A percentile compares a stretch with the other conserved stretches of the same genome.
phyloP scores from a whole-genome alignment of 495 filamentous ascomycete genomes.

The Lichina pygmaea region DNA sequence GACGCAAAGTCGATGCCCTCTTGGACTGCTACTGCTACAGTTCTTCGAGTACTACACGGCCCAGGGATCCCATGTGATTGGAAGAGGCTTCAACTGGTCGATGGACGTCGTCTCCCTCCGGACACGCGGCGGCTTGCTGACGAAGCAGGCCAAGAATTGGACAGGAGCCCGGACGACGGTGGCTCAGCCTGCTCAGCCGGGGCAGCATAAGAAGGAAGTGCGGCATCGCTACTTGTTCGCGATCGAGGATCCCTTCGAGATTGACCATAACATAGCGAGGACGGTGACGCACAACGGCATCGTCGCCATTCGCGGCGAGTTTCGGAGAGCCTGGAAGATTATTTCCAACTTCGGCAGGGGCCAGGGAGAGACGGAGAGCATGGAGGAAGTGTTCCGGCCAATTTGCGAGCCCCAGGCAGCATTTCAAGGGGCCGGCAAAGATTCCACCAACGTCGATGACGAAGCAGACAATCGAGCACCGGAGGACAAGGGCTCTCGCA shows the following conservation, averaged over 20 bases:
- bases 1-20: constrained; percentile 28
- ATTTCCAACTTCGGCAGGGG: constrained; percentile 11
- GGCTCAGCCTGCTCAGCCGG: constrained; percentile 8
- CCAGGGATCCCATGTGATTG: constrained; percentile 15
- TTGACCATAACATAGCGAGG: constrained; percentile 54
- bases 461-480: too few relatives aligned
- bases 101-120: constrained; percentile 43
- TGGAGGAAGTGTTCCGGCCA: too few relatives aligned
- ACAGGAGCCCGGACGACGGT: constrained; percentile 33
- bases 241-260: constrained; percentile 73
- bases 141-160: constrained; percentile 55
- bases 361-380: not conserved
- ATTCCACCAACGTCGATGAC: too few relatives aligned
- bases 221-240: constrained; percentile 59
- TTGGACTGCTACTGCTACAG: constrained; percentile 38
- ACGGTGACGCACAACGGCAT: constrained; percentile 57
- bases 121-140: constrained; percentile 34
- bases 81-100: constrained; percentile 39
- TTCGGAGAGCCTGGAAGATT: constrained; percentile 42
- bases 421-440: too few relatives aligned
- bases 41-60: constrained; percentile 67
- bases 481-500: too few relatives aligned
- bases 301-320: constrained; percentile 50
- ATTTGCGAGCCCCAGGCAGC: too few relatives aligned
- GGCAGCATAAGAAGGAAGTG: constrained; percentile 26